These are phyloP conservation scores for Pseudevernia furfuracea DNA, from an alignment of 495 filamentous ascomycete genomes.

Conservation along the genomic window DNA sequence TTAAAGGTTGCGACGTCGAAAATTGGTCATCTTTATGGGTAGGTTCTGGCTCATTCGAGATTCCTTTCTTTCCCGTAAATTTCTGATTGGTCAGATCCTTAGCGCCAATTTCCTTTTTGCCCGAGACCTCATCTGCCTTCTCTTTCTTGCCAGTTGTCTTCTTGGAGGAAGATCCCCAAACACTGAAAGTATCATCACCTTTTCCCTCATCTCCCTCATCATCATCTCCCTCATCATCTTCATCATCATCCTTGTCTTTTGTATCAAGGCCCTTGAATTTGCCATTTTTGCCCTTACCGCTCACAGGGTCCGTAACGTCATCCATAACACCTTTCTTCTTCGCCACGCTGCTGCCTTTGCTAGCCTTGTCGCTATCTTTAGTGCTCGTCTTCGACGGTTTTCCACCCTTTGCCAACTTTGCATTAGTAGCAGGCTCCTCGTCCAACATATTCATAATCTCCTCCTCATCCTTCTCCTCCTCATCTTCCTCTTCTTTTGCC, in stretches of 20 bases:
- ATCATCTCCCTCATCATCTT: slow-evolving; percentile 19
- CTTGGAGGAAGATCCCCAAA: slow-evolving; percentile 43
- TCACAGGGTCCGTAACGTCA: slow-evolving; percentile 17
- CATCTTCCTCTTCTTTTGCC: slow-evolving; percentile 29
- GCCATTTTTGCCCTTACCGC: slow-evolving; percentile 15
- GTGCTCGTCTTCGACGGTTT: slow-evolving; percentile 25
- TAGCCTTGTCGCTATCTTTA: slow-evolving; percentile 27
- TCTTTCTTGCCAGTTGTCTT: slow-evolving; percentile 50
- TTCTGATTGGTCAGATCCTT: slow-evolving; percentile 27
- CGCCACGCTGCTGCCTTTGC: slow-evolving; percentile 19
- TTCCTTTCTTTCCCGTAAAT: slow-evolving; percentile 23
- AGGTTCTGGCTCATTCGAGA: slow-evolving; percentile 31
- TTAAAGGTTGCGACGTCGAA: slow-evolving; percentile 29
- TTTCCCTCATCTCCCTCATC: slow-evolving; percentile 18
- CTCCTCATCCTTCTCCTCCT: slow-evolving; percentile 24
- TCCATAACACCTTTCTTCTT: slow-evolving; percentile 25
- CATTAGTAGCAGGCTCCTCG: slow-evolving; percentile 19
- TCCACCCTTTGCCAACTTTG: slow-evolving; percentile 21
- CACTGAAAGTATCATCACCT: slow-evolving; percentile 12
- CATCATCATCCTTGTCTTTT: slow-evolving; percentile 26
- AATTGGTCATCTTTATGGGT: slow-evolving; percentile 35
- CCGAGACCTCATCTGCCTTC: slow-evolving; percentile 30
- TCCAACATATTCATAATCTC: slow-evolving; percentile 18
- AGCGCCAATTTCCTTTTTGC: slow-evolving; percentile 40
- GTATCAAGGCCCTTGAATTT: slow-evolving; percentile 21